Conservation (phyloP, 2,329 filamentous ascomycete genomes). For the Alternaria infectoria region DNA sequence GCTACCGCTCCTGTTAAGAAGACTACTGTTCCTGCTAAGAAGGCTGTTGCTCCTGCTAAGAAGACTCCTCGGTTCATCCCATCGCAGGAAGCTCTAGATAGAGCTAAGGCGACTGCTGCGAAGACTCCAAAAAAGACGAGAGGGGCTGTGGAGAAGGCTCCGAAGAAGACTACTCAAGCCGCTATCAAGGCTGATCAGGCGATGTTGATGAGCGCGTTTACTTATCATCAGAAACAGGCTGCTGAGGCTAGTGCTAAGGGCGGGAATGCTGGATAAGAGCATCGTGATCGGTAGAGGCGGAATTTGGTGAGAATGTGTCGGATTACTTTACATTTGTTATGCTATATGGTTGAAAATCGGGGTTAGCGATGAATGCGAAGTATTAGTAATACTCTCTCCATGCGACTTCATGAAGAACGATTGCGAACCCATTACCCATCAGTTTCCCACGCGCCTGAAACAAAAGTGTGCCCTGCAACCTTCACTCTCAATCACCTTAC, state of each 20-base stretch:
- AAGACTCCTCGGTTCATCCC: too few relatives aligned
- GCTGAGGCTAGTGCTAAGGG: neutral
- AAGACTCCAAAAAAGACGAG: neutral
- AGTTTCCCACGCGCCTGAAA: too few relatives aligned
- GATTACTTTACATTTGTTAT: neutral
- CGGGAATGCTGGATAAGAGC: neutral
- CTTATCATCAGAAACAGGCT: neutral
- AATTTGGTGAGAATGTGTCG: neutral
- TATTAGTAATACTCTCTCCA: neutral
- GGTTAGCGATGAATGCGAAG: neutral
- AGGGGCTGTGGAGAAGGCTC: neutral
- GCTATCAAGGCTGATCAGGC: too few relatives aligned
- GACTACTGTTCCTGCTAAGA: too few relatives aligned
- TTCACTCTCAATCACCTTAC: too few relatives aligned
- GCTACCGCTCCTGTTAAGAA: too few relatives aligned
- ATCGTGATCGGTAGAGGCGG: neutral
- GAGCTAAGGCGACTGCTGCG: too few relatives aligned
- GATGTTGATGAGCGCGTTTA: too few relatives aligned
- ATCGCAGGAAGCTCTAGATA: too few relatives aligned
- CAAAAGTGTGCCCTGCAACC: too few relatives aligned
- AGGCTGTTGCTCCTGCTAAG: too few relatives aligned
- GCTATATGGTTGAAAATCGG: neutral
- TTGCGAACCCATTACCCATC: neutral
- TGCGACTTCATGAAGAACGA: rapidly evolving
- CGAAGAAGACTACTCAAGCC: too few relatives aligned